phyloP scores from a whole-genome alignment of 2,329 filamentous ascomycete genomes.

The Venturia oleaginea region DNA sequence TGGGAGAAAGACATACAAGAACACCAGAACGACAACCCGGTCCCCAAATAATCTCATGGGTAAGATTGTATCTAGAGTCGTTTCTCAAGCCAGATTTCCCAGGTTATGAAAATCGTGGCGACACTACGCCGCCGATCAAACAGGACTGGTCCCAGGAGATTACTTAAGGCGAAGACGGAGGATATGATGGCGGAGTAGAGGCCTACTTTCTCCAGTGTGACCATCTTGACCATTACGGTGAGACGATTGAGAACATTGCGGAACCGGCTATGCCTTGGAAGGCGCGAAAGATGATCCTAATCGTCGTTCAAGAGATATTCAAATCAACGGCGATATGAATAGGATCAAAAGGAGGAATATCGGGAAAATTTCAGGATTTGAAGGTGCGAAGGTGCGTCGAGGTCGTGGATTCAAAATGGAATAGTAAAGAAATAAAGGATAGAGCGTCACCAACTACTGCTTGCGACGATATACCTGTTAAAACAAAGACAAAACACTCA shows the following conservation, averaged over 20 bases:
- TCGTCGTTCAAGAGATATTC: background rate
- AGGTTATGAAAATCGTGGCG: background rate
- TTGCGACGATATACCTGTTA: too few relatives aligned
- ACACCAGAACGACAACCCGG: background rate
- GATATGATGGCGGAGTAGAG: background rate
- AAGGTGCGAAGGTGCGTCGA: too few relatives aligned
- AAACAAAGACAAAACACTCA: background rate
- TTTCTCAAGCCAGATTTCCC: background rate
- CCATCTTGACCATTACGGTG: constrained; percentile 5
- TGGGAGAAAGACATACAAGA: background rate
- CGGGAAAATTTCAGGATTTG: too few relatives aligned
- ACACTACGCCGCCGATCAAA: background rate
- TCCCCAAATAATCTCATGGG: background rate
- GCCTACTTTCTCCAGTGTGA: background rate
- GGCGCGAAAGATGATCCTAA: constrained; percentile 4
- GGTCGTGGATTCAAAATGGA: too few relatives aligned
- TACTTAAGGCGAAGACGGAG: background rate
- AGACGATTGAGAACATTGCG: background rate
- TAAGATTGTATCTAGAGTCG: background rate
- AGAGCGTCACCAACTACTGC: too few relatives aligned
- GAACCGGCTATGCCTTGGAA: constrained; percentile 10
- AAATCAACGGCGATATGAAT: too few relatives aligned
- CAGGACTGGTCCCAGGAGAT: background rate
- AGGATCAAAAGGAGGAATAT: background rate
- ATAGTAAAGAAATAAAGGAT: too few relatives aligned